phyloP scores from a whole-genome alignment of 78 protist genomes.

The Dictyostelium brefeldianum region DNA sequence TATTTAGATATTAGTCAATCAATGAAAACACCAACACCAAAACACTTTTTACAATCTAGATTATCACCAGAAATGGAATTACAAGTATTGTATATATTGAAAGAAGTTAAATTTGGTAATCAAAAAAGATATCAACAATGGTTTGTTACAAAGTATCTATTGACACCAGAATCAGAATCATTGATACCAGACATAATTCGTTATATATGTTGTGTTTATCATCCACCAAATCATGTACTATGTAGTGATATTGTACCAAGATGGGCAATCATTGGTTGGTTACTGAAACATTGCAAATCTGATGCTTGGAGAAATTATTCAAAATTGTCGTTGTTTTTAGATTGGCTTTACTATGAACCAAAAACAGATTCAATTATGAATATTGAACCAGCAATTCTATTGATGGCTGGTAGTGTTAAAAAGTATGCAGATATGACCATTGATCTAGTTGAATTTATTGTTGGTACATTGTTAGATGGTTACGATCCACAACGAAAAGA shows the following conservation, averaged over 20 bases:
- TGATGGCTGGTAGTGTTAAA: slow-evolving; percentile 84
- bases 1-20: slow-evolving; percentile 18
- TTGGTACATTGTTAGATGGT: slow-evolving; percentile 37
- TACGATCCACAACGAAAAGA: slow-evolving; percentile 63
- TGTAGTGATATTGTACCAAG: slow-evolving; percentile 83
- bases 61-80: slow-evolving; percentile 84
- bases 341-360: slow-evolving; percentile 80
- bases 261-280: slow-evolving; percentile 91
- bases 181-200: slow-evolving; percentile 85
- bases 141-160: slow-evolving; percentile 71
- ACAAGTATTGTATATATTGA: slow-evolving; percentile 81
- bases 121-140: slow-evolving; percentile 90
- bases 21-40: slow-evolving; percentile 79
- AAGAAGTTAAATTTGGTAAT: slow-evolving; percentile 83
- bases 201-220: slow-evolving; percentile 84
- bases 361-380: slow-evolving; percentile 84
- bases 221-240: slow-evolving; percentile 80
- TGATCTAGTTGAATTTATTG: slow-evolving; percentile 71
- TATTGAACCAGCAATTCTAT: slow-evolving; percentile 86
- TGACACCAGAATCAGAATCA: slow-evolving; percentile 55
- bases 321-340: slow-evolving; percentile 80
- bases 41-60: slow-evolving; percentile 68
- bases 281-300: slow-evolving; percentile 45
- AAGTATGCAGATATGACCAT: slow-evolving; percentile 84
- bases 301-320: slow-evolving; percentile 59